These are phyloP conservation scores for Glomus cerebriforme DNA, from an alignment of 192 early-diverging fungal genomes.

Conservation along the genomic window DNA sequence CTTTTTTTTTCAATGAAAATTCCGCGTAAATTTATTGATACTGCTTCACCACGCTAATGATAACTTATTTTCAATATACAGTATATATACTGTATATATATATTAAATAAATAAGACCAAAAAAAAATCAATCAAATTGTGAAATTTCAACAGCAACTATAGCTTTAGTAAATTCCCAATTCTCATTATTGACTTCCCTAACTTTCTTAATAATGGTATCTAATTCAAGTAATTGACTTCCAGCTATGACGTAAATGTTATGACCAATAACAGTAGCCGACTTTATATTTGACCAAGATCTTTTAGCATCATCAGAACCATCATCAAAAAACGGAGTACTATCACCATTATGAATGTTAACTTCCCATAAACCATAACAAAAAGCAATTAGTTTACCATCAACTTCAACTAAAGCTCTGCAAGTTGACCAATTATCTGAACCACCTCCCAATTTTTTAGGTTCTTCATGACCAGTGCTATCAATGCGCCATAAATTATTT, in stretches of 20 bases:
- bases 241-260: conserved; percentile 7
- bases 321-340: conserved; percentile 29
- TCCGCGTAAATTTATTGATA: no score
- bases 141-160: conserved; percentile 13
- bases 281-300: conserved; percentile 16
- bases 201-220: conserved; percentile 25
- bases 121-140: not conserved
- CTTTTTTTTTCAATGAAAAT: no score
- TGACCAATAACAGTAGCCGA: conserved; percentile 22
- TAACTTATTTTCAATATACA: no score
- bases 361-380: conserved; percentile 31
- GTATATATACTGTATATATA: no score
- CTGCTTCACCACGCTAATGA: no score
- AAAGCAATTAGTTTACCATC: conserved; percentile 18
- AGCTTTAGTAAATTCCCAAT: conserved; percentile 16
- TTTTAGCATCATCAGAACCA: conserved; percentile 1
- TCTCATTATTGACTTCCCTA: conserved; percentile 13
- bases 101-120: no score
- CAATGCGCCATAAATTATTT: conserved; percentile 33
- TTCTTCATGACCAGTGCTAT: conserved; percentile 9
- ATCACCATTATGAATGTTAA: not conserved
- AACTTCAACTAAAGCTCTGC: conserved; percentile 21
- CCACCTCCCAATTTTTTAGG: conserved; percentile 29
- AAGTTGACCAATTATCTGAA: conserved; percentile 29
- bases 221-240: conserved; percentile 20